These are phyloP conservation scores for Fraxinus floribunda DNA, from an alignment of 305 asterid species.

Conservation along the genomic window DNA sequence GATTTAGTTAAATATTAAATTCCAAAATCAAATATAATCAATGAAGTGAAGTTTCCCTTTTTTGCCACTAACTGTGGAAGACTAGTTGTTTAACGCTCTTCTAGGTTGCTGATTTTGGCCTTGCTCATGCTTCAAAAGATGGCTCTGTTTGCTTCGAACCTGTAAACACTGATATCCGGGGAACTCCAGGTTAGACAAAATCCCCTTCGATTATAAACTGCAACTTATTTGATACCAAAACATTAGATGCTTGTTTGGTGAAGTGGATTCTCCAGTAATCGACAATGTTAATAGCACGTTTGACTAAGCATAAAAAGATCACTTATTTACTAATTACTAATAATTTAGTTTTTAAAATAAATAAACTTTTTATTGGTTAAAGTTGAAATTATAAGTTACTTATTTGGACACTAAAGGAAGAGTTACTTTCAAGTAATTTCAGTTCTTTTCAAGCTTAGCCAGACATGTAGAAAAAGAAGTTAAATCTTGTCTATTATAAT, in stretches of 20 bases:
- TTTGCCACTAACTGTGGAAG: neutral
- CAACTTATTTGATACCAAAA: neutral
- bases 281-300: neutral
- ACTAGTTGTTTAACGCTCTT: conserved; percentile 1
- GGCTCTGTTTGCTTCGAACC: conserved; percentile 94
- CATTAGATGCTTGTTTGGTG: neutral
- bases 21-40: neutral
- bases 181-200: conserved; percentile 77
- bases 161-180: conserved; percentile 83
- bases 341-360: neutral
- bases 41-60: neutral
- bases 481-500: neutral
- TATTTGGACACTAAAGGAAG: neutral
- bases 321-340: neutral
- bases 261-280: neutral
- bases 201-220: conserved; percentile 9
- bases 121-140: conserved; percentile 92
- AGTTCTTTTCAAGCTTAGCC: neutral
- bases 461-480: neutral
- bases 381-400: neutral
- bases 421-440: neutral
- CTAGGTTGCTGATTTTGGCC: conserved; percentile 99
- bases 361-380: neutral
- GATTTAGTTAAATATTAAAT: neutral
- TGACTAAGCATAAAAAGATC: neutral